Base-by-base conservation (phyloP, 2,329 filamentous ascomycete genomes). In the Fusarium metavorans region DNA sequence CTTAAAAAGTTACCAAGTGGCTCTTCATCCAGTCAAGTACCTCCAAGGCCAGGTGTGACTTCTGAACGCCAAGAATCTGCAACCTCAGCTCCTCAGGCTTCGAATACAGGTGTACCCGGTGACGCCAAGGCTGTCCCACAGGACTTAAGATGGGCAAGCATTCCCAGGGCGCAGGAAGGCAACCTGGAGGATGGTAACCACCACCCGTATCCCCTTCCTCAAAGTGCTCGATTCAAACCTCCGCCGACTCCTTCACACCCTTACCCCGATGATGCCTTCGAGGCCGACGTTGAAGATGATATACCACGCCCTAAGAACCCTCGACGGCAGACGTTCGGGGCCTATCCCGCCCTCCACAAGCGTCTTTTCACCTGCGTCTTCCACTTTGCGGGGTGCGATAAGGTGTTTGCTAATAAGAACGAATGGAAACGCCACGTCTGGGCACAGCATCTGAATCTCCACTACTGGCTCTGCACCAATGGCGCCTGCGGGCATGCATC, bases 391-490 rank as follows among this genome's bases (percentile, higher is more conserved):
- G 93, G 93, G 37, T 98, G 96, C 83, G 74, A 72, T 1, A 90
- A 91, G 3, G 91, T 88, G 0, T 98, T 98, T 79, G 88, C 89
- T 4, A 92, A 89, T 76, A 98, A 97, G 84, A 98, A 98, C 80
- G 95, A 98, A 82, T 98, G 96, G 96, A 98, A 98, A 82, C 91
- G 96, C 0, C 96, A 98, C 80, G 91, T 96, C 77, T 85, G 87
- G 35, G 93, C 93, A 0, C 93, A 97, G 80, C 96, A 98, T 80
- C 86, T 98, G 25, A 89, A 92, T 64, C 86, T 94, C 4, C 85
- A 89, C 52, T 93, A 92, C 83, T 98, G 92, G 90, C 87, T 92
- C 67, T 98, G 95, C 84, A 88, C 92, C 74, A 85, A 93, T 35
- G 92, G 90, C 70, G 79, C 82, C 9, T 92, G 91, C 80, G 82